phyloP scores from a whole-genome alignment of 2,329 filamentous ascomycete genomes.

The Alternaria postmessia region DNA sequence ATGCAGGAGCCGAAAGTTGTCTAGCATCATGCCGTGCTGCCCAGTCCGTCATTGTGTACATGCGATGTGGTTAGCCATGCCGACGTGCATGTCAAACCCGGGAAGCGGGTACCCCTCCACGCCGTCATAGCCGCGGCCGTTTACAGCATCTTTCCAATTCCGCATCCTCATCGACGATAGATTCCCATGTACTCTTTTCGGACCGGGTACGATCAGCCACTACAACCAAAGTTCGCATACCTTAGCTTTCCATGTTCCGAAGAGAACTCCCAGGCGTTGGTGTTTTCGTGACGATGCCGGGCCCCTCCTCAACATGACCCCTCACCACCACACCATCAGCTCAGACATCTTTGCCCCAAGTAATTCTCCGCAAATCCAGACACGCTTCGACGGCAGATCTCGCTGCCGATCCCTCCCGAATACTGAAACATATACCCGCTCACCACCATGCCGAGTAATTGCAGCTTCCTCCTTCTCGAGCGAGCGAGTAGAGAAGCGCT shows the following conservation, averaged over 20 bases:
- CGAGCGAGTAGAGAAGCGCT: constrained; percentile 10
- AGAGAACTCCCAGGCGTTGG: background rate
- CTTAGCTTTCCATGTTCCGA: background rate
- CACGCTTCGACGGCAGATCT: constrained; percentile 35
- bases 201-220: constrained; percentile 8
- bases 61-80: constrained; percentile 26
- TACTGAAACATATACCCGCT: constrained; percentile 9
- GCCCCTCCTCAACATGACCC: constrained; percentile 19
- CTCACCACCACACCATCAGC: constrained; percentile 32
- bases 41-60: constrained; percentile 39
- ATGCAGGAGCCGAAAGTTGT: constrained; percentile 26
- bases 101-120: constrained; percentile 33
- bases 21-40: constrained; percentile 45
- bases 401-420: constrained; percentile 33
- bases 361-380: constrained; percentile 38
- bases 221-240: constrained; percentile 2
- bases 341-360: constrained; percentile 8
- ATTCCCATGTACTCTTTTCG: constrained; percentile 13
- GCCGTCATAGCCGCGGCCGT: constrained; percentile 38
- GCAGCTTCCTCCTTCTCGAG: constrained; percentile 4
- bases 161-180: constrained; percentile 6
- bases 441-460: constrained; percentile 7
- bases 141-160: constrained; percentile 16
- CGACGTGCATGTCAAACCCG: constrained; percentile 26
- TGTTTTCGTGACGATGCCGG: constrained; percentile 4